phyloP scores from a whole-genome alignment of 208 protist species.

The Perkinsela sp. region DNA sequence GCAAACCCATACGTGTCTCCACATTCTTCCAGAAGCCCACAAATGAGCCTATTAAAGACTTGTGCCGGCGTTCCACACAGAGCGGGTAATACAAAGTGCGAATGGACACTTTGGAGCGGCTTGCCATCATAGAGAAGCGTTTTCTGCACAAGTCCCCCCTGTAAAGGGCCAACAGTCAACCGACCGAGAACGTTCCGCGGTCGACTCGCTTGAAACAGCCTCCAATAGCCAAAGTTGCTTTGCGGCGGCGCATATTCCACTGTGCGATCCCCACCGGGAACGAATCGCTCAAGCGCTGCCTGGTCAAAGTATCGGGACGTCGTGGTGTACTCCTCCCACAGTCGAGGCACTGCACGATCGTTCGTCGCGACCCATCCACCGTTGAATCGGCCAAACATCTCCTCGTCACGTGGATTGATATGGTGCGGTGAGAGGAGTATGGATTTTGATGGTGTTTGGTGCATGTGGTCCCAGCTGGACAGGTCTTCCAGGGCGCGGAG shows the following conservation, averaged over 20 bases:
- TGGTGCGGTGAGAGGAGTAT: constrained; percentile 20
- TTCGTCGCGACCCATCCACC: constrained; percentile 20
- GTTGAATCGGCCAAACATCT: constrained; percentile 32
- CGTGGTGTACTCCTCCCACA: constrained; percentile 22
- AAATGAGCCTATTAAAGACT: not conserved
- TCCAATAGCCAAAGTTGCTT: constrained; percentile 55
- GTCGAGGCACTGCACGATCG: constrained; percentile 11
- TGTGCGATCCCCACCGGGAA: constrained; percentile 2
- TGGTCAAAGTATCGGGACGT: constrained; percentile 37
- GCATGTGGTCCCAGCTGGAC: constrained; percentile 7
- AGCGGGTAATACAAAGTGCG: constrained; percentile 16
- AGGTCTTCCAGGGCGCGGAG: constrained; percentile 13
- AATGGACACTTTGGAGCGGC: constrained; percentile 29
- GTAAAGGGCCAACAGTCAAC: not conserved
- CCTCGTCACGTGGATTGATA: constrained; percentile 15
- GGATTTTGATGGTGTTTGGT: not conserved
- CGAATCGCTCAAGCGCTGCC: constrained; percentile 20
- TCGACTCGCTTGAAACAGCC: constrained; percentile 15
- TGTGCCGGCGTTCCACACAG: not conserved
- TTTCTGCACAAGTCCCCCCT: not conserved
- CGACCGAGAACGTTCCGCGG: not conserved
- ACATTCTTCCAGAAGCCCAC: too few relatives aligned
- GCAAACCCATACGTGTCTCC: too few relatives aligned
- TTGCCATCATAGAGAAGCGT: constrained; percentile 16
- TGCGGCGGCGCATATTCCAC: constrained; percentile 12